A percentile compares a stretch with the other conserved stretches of the same genome.
phyloP scores from a whole-genome alignment of 176 grass and related monocot genomes.

The Leersia perrieri region DNA sequence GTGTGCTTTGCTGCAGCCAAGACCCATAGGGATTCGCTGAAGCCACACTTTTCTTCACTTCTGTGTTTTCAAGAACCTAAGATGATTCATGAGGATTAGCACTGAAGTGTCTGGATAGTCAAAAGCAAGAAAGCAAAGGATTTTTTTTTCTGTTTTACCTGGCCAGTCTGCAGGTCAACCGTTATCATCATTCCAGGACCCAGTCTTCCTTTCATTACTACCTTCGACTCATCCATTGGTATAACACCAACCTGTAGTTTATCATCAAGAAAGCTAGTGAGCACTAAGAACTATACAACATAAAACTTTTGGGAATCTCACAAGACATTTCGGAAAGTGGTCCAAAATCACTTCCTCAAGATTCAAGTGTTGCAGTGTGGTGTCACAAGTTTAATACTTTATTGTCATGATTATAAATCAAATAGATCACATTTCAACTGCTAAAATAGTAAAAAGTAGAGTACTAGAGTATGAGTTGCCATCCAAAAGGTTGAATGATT shows the following conservation, averaged over 20 bases:
- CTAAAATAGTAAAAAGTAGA: conserved; percentile 20
- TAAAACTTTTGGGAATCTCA: conserved; percentile 12
- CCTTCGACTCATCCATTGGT: conserved; percentile 98
- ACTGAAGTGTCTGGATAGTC: conserved; percentile 17
- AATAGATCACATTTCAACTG: conserved; percentile 22
- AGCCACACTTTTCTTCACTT: conserved; percentile 88
- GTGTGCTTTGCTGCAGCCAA: conserved; percentile 82
- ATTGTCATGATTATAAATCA: conserved; percentile 24
- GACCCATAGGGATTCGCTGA: conserved; percentile 62
- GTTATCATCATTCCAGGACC: conserved; percentile 99
- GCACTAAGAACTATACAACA: conserved; percentile 15
- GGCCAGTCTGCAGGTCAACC: conserved; percentile 82
- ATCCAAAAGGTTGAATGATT: not conserved
- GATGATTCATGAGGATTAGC: conserved; percentile 39
- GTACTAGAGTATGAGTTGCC: not conserved
- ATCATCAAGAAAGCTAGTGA: conserved; percentile 34
- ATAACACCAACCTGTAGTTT: conserved; percentile 86
- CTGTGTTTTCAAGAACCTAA: conserved; percentile 97
- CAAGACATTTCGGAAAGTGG: conserved; percentile 10
- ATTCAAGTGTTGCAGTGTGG: conserved; percentile 18
- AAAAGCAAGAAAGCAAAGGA: conserved; percentile 17
- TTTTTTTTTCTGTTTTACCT: conserved; percentile 53
- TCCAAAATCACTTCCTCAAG: conserved; percentile 35
- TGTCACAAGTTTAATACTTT: conserved; percentile 12
- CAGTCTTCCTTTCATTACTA: conserved; percentile 95